Evolutionary conservation across 1,139 yeast genomes (phyloP).

Genomic region (Trichomonascaceae sp.): DNA sequence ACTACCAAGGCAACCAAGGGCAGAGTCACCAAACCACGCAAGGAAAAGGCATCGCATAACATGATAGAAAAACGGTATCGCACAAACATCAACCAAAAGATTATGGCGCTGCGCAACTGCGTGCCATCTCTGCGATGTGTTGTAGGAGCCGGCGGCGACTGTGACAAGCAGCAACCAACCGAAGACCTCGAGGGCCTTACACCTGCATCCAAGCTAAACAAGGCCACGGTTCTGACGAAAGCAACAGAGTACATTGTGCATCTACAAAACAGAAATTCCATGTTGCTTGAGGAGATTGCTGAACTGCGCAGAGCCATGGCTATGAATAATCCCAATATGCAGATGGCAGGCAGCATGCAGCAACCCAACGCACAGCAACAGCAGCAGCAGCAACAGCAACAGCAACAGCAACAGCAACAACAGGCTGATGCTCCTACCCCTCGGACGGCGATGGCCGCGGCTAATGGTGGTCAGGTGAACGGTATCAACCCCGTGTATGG

Average conservation of each 20-base stretch:
- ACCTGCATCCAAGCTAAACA: conserved; percentile 80
- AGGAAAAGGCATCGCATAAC: conserved; percentile 58
- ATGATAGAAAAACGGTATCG: conserved; percentile 71
- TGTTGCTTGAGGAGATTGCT: conserved; percentile 41
- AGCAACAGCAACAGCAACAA: too few species aligned
- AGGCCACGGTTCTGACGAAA: conserved; percentile 76
- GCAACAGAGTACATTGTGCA: conserved; percentile 87
- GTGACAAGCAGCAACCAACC: conserved; percentile 17
- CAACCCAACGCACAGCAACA: not conserved
- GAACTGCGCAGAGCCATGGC: conserved; percentile 21
- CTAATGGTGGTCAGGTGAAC: too few species aligned
- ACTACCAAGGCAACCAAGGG: conserved; percentile 14
- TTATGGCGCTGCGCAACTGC: conserved; percentile 56
- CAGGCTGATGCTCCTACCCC: too few species aligned
- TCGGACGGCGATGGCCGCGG: not conserved
- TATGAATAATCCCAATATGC: conserved; percentile 5
- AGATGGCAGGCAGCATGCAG: not conserved
- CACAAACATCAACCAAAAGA: conserved; percentile 63
- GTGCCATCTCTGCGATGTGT: conserved; percentile 45
- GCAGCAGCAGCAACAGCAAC: too few species aligned
- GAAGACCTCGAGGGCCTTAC: conserved; percentile 64
- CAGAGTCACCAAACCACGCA: conserved; percentile 24
- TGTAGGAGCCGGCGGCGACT: conserved; percentile 19
- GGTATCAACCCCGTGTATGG: too few species aligned
- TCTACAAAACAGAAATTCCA: conserved; percentile 55